Evolutionary conservation across 345 rosid genomes (phyloP), one percentile per base, ranked within the genome.

Genomic region (Eutrema heterophyllum): DNA sequence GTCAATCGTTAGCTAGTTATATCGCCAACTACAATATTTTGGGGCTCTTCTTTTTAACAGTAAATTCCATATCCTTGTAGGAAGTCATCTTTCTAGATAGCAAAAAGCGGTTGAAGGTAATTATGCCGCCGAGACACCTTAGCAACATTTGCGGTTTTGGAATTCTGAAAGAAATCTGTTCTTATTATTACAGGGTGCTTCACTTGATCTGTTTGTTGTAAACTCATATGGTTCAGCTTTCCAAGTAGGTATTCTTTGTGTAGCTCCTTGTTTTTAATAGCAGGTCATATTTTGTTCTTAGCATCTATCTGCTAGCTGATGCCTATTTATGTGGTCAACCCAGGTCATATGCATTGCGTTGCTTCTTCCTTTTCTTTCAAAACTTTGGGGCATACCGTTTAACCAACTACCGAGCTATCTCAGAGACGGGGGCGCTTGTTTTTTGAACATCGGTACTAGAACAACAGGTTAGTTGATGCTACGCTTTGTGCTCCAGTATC

Each of bases 341-440:
- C 82, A 93, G 97, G 96, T 94, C 58, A 39, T 91, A 50, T 91
- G 92, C 72, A 76, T 93, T 51, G 88, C 84, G 78, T 82, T 93
- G 74, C 89, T 93, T 56, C 88, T 91, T 46, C 98, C 98, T 38
- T 90, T 93, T 75, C 76, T 93, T 80, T 93, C 98, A 26, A 93
- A 91, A 81, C 81, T 93, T 70, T 93, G 98, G 98, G 98, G 97
- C 14, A 75, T 93, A 67, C 98, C 98, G 12, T 93, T 93, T 73
- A 72, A 81, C 64, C 96, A 89, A 79, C 91, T 93, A 74, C 94
- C 96, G 4, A 85, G 55, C 83, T 93, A 93, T 80, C 86, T 93
- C 43, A 87, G 78, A 87, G 98, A 86, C 54, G 98, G 94, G 18
- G 91, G 89, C 32, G 97, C 89, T 77, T 93, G 98, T 83, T 91